Evolutionary conservation across 345 rosid species (phyloP).

Genomic region (Corymbia maculata): DNA sequence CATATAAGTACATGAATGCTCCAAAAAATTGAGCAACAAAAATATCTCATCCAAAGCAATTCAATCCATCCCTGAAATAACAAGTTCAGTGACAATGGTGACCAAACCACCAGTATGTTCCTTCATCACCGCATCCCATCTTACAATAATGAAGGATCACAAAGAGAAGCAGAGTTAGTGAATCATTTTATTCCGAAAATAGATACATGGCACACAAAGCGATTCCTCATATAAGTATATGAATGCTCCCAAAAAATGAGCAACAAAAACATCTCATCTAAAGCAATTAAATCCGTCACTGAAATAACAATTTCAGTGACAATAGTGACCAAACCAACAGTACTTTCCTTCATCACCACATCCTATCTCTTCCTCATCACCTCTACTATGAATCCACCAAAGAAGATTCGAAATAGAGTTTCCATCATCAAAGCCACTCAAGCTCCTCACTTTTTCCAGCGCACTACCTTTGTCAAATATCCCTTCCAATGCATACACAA

Average conservation of each 20-base stretch:
- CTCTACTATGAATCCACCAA: neutral
- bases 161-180: neutral
- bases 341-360: neutral
- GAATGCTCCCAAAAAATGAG: no score
- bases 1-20: neutral
- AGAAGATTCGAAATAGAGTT: neutral
- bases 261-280: no score
- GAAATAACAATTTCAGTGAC: constrained; percentile 20
- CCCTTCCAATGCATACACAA: neutral
- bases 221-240: neutral
- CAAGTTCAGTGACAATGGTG: neutral
- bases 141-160: no score
- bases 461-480: neutral
- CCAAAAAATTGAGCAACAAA: no score
- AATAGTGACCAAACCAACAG: constrained; percentile 40
- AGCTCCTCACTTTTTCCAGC: neutral
- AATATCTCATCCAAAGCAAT: neutral
- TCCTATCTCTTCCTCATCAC: neutral
- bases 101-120: neutral
- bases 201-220: neutral
- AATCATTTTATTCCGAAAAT: neutral
- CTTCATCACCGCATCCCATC: fast-evolving
- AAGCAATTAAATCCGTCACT: neutral
- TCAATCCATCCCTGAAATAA: neutral
- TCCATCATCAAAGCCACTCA: constrained; percentile 17